Percentiles rank a stretch among this genome's conserved stretches.
Conservation (phyloP, 2,329 filamentous ascomycete genomes). For the Trichoderma sp. region DNA sequence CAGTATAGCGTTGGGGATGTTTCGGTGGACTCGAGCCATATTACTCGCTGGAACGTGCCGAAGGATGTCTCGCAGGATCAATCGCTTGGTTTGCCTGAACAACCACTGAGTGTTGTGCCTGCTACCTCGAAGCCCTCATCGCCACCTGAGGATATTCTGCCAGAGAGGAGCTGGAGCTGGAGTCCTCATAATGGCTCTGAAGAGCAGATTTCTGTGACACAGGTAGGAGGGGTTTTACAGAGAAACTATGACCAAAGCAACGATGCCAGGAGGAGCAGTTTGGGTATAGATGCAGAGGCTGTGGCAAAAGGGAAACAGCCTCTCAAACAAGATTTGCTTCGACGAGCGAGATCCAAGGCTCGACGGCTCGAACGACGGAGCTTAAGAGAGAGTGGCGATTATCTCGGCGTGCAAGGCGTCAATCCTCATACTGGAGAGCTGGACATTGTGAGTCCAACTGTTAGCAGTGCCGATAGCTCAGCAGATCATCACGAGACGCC, state of each 20-base stretch:
- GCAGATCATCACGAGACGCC: conserved; percentile 31
- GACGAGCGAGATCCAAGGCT: conserved; percentile 33
- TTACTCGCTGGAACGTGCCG: conserved; percentile 38
- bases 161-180: conserved; percentile 25
- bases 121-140: background rate
- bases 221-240: conserved; percentile 12
- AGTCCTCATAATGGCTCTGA: conserved; percentile 18
- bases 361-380: conserved; percentile 42
- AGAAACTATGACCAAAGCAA: background rate
- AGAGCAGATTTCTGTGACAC: background rate
- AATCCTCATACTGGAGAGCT: conserved; percentile 56
- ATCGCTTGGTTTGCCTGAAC: background rate
- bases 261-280: background rate
- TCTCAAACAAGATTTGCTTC: conserved; percentile 12
- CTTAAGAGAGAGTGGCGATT: conserved; percentile 56
- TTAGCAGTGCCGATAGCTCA: conserved; percentile 41
- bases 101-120: background rate
- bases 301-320: background rate
- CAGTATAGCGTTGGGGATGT: conserved; percentile 22
- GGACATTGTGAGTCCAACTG: conserved; percentile 49
- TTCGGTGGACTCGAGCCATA: conserved; percentile 30
- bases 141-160: background rate
- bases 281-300: background rate
- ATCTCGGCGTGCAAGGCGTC: conserved; percentile 55
- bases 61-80: conserved; percentile 25